Conservation (phyloP, 345 rosid genomes). For the Raphanus raphanistrum region DNA sequence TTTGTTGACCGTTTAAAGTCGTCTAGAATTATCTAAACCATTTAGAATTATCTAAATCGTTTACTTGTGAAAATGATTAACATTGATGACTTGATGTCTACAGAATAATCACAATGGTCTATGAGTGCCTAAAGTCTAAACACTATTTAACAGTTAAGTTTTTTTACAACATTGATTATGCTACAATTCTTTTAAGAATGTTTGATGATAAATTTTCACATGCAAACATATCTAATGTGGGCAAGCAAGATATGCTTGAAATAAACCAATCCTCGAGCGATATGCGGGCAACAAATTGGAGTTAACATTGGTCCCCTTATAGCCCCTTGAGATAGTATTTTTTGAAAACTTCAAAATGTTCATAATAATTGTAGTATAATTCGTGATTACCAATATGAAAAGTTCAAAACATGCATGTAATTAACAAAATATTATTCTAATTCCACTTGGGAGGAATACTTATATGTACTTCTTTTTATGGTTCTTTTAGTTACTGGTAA, state of each 20-base stretch:
- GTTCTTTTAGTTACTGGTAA: slow-evolving; percentile 37
- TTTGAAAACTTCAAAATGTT: slow-evolving; percentile 1
- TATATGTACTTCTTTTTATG: slow-evolving; percentile 37
- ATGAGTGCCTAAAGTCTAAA: background rate
- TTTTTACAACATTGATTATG: background rate
- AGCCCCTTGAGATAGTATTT: slow-evolving; percentile 6
- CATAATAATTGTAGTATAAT: slow-evolving; percentile 4
- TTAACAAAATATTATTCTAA: slow-evolving; percentile 23
- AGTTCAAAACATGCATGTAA: slow-evolving; percentile 28
- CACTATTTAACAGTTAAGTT: background rate
- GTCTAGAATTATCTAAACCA: background rate
- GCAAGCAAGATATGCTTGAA: slow-evolving; percentile 37
- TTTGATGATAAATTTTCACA: slow-evolving; percentile 25
- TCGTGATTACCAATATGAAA: slow-evolving; percentile 22
- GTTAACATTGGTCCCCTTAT: slow-evolving; percentile 34
- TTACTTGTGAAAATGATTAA: background rate
- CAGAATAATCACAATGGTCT: background rate
- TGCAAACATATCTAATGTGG: slow-evolving; percentile 39
- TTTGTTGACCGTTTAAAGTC: background rate
- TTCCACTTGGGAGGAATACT: slow-evolving; percentile 33
- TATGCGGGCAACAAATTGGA: slow-evolving; percentile 27
- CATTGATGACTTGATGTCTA: background rate
- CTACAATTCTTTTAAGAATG: background rate
- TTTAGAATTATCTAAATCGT: background rate
- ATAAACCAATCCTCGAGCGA: slow-evolving; percentile 30